Evolutionary conservation across 129 eudicot genomes (phyloP), one percentile per base, ranked within the genome.

Genomic region (Saposhnikovia divaricata): DNA sequence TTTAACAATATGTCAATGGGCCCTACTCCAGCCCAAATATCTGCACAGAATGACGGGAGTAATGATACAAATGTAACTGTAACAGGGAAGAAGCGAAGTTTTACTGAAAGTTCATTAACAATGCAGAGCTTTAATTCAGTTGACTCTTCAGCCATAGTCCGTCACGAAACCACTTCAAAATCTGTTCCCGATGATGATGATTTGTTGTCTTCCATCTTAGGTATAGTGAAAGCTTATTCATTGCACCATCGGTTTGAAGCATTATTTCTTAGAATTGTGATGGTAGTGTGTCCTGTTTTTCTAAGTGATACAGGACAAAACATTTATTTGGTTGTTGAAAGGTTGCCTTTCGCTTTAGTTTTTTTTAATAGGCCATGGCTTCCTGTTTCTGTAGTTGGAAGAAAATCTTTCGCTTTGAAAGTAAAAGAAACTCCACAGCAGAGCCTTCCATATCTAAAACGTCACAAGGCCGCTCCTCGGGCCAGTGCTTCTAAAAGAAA

Each of bases 141-240:
- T 71, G 87, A 87, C 50, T 88, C 96, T 74, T 84, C 89, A 3
- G 89, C 85, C 37, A 57, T 79, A 31, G 85, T 80, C 79, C 88
- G 84, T 72, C 69, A 84, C 38, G 88, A 83, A 86, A 80, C 82
- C 72, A 83, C 92, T 9, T 75, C 75, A 19, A 92, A 84, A 80
- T 79, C 88, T 66, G 79, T 92, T 85, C 87, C 91, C 28, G 84
- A 87, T 78, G 96, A 95, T 77, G 89, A 89, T 85, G 97, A 95
- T 89, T 85, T 95, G 84, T 79, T 95, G 85, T 92, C 98, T 55
- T 94, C 98, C 68, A 94, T 94, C 72, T 89, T 94, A 89, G 98
- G 98, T 93, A 85, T 68, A 79, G 68, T 34, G 21, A 34, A 68
- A 57, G 15, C 34, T 9, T 61, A 61, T 25, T 3, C 6, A 9